These are phyloP conservation scores for Trichosporon sp. DNA, from an alignment of 1,284 basidiomycete genomes.

Conservation along the genomic window DNA sequence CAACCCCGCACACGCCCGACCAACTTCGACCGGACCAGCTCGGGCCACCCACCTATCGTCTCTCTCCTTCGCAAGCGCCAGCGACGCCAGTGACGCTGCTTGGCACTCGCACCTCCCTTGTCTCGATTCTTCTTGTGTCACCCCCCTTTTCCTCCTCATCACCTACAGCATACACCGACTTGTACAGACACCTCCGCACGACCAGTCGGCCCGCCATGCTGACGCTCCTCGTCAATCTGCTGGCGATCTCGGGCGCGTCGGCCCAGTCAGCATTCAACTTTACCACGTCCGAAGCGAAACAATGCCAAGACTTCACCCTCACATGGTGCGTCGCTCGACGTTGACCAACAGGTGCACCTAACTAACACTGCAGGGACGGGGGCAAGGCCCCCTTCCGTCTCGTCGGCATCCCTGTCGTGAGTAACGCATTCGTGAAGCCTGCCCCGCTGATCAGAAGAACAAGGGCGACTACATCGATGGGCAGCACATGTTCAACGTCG, in stretches of 20 bases:
- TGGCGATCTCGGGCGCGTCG: slow-evolving; percentile 3
- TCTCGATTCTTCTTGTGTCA: neutral
- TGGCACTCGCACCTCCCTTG: neutral
- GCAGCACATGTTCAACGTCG: slow-evolving; percentile 45
- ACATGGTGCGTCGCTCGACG: slow-evolving; percentile 38
- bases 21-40: neutral
- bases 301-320: slow-evolving; percentile 48
- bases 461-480: slow-evolving; percentile 26
- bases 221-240: slow-evolving; percentile 3
- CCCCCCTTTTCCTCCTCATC: neutral
- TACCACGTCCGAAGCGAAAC: slow-evolving; percentile 43
- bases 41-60: neutral
- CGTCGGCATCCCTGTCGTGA: slow-evolving; percentile 42
- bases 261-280: slow-evolving; percentile 41
- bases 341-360: neutral
- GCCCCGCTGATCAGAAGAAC: slow-evolving; percentile 34
- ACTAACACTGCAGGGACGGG: slow-evolving; percentile 41
- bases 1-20: neutral
- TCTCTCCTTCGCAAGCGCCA: neutral
- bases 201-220: neutral
- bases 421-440: neutral
- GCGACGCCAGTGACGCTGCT: neutral
- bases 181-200: neutral
- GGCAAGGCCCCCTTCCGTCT: slow-evolving; percentile 46
- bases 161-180: neutral